These are phyloP conservation scores for Xylaria flabelliformis DNA, from an alignment of 495 filamentous ascomycete species.

Conservation along the genomic window DNA sequence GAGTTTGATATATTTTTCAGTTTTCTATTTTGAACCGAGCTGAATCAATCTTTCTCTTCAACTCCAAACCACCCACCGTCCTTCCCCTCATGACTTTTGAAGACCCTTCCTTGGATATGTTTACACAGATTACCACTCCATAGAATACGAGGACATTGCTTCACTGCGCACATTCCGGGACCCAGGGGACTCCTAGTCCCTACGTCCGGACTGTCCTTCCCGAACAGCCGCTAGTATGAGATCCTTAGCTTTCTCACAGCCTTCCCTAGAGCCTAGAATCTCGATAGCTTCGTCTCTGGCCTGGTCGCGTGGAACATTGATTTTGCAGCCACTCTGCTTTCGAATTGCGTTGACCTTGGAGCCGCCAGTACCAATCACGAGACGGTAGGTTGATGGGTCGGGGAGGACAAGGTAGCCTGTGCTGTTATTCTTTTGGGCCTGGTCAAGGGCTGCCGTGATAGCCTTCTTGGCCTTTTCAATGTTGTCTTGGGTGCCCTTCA, in stretches of 20 bases:
- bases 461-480: slow-evolving; percentile 77
- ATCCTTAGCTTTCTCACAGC: slow-evolving; percentile 85
- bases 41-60: slow-evolving; percentile 17
- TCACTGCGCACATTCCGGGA: background rate
- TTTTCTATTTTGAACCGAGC: slow-evolving; percentile 19
- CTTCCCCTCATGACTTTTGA: background rate
- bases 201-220: slow-evolving; percentile 49
- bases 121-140: slow-evolving; percentile 24
- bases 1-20: slow-evolving; percentile 1
- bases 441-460: slow-evolving; percentile 71
- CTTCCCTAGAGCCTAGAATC: slow-evolving; percentile 77
- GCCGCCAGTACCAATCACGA: slow-evolving; percentile 87
- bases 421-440: slow-evolving; percentile 71
- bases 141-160: background rate
- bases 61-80: background rate
- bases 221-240: slow-evolving; percentile 83
- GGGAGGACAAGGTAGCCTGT: slow-evolving; percentile 89
- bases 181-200: slow-evolving; percentile 35
- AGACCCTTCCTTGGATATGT: slow-evolving; percentile 11
- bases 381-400: slow-evolving; percentile 86
- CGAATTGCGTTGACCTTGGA: slow-evolving; percentile 91
- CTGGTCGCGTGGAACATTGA: slow-evolving; percentile 87
- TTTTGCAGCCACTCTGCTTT: slow-evolving; percentile 87
- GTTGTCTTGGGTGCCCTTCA: slow-evolving; percentile 77
- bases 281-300: slow-evolving; percentile 83